Conservation (phyloP, 495 filamentous ascomycete genomes). For the Chaetomium cochliodes region DNA sequence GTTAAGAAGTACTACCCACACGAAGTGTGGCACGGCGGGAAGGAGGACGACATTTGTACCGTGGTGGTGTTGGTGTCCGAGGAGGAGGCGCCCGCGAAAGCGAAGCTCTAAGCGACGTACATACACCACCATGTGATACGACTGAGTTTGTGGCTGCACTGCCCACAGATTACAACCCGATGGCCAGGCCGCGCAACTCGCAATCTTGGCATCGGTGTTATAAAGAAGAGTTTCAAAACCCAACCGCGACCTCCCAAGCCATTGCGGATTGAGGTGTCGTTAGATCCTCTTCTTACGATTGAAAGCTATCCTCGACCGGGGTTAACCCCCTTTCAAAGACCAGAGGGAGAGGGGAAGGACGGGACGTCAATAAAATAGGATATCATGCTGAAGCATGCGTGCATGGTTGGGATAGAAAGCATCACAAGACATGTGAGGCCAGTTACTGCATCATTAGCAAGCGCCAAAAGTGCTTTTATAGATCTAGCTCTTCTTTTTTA, state of each 20-base stretch:
- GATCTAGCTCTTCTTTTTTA: background rate
- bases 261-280: background rate
- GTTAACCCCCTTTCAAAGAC: no score
- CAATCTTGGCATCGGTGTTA: background rate
- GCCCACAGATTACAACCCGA: no score
- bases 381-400: constrained; percentile 1
- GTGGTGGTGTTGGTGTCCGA: constrained; percentile 71
- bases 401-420: background rate
- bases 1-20: constrained; percentile 80
- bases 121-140: background rate
- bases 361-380: background rate
- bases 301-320: no score
- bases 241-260: background rate
- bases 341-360: background rate
- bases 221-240: background rate
- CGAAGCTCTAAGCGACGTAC: constrained; percentile 37
- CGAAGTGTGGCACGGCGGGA: constrained; percentile 83
- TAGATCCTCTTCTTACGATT: background rate
- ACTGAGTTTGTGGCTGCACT: no score
- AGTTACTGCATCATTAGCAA: background rate
- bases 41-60: constrained; percentile 87
- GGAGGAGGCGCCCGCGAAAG: constrained; percentile 40
- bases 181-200: background rate
- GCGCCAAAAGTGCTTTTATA: background rate
- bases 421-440: background rate